Evolutionary conservation across 2,329 filamentous ascomycete genomes (phyloP).

Genomic region (Epichloe aotearoae): DNA sequence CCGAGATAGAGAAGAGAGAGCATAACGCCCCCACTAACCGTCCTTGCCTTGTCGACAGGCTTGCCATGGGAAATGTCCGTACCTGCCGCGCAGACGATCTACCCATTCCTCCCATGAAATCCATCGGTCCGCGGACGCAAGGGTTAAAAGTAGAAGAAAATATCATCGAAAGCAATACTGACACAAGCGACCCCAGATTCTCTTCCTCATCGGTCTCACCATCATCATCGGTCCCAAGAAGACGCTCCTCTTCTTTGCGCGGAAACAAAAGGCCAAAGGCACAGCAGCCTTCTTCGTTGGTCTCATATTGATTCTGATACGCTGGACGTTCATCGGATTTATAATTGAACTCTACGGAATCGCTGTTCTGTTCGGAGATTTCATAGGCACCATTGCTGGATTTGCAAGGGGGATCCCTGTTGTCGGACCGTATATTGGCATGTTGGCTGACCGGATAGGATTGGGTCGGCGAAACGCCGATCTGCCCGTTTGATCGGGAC

Average conservation of each 20-base stretch:
- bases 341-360: conserved; percentile 86
- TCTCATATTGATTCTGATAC: conserved; percentile 70
- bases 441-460: conserved; percentile 56
- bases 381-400: conserved; percentile 79
- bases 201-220: conserved; percentile 92
- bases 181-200: conserved; percentile 49
- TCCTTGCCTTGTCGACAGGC: conserved; percentile 34
- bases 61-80: conserved; percentile 91
- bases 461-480: conserved; percentile 61
- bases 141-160: conserved; percentile 2
- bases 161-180: conserved; percentile 2
- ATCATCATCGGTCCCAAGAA: conserved; percentile 90
- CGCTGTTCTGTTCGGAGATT: conserved; percentile 87
- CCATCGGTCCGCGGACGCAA: too few species aligned
- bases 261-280: conserved; percentile 83
- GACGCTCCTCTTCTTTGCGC: conserved; percentile 86
- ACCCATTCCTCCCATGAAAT: not conserved
- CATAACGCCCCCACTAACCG: not conserved
- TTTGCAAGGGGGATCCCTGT: conserved; percentile 74
- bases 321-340: conserved; percentile 89
- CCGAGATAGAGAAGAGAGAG: not conserved
- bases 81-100: not conserved
- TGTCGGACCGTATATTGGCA: conserved; percentile 73
- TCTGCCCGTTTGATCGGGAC: conserved; percentile 50
- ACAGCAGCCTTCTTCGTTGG: conserved; percentile 79